Base-by-base conservation (phyloP, 2,329 filamentous ascomycete species). In the Colletotrichum sublineola region DNA sequence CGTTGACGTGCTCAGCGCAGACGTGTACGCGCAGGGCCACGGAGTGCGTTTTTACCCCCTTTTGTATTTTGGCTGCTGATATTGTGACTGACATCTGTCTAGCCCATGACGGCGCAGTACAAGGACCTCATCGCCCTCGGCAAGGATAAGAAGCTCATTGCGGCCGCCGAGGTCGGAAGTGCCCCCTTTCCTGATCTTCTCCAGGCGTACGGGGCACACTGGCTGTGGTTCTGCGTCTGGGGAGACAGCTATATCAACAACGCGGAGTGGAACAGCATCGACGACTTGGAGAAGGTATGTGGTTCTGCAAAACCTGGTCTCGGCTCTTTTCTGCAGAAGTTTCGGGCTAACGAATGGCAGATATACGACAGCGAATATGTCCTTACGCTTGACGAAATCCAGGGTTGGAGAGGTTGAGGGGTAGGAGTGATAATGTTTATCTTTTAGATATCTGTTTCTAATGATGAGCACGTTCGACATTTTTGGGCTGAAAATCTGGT, bases 161-260 rank as follows among this genome's bases (percentile, higher is more conserved):
- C 84, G 0, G 83, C 85, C 0, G 76, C 84, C 6, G 86, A 87
- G 74, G 82, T 86, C 0, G 86, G 86, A 14, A 81, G 81, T 15
- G 82, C 85, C 3, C 85, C 85, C 61, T 80, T 83, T n/a, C 84
- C 83, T 0, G 77, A 77, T 1, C 77, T 80, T 52, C 76, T 86
- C 4, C 78, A 82, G 73, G 81, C 82, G 5, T 86, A 86, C 73
- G 79, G 83, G 74, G 82, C 84, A 0, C 81, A 86, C 73, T 87
- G 85, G 85, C 78, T 82, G 44, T 87, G 82, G 77, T 87, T 86
- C 71, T 80, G 80, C 46, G 82, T 85, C 7, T 87, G 85, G 85
- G 78, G 78, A 14, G 83, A 82, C 4, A 80, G 81, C 0, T 87
- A 81, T 69, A 84, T 86, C 74, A 80, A 81, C 68, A 82, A 82